phyloP scores from a whole-genome alignment of 129 eudicot genomes.

The Ambrosia artemisiifolia region DNA sequence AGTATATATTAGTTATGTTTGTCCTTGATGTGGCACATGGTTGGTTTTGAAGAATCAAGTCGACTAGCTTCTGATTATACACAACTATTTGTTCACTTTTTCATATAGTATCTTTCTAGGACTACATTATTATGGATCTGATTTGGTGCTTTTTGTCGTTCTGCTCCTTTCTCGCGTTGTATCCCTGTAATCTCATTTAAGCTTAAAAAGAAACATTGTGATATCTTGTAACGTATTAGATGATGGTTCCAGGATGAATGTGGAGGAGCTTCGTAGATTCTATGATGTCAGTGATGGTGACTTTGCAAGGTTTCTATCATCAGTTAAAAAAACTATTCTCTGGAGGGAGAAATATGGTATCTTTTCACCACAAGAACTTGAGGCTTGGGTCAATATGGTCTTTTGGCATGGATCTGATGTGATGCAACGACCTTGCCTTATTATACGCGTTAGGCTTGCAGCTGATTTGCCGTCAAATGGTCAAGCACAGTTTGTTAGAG shows the following conservation, averaged over 20 bases:
- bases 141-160: background rate
- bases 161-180: background rate
- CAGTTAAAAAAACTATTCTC: constrained; percentile 55
- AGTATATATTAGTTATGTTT: background rate
- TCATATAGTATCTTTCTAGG: background rate
- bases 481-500: constrained; percentile 51
- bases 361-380: constrained; percentile 58
- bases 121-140: background rate
- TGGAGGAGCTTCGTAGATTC: constrained; percentile 60
- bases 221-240: background rate
- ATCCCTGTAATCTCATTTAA: background rate
- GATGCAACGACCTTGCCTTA: constrained; percentile 51
- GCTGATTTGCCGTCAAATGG: constrained; percentile 36
- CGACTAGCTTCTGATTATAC: background rate
- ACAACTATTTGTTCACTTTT: background rate
- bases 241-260: constrained; percentile 46
- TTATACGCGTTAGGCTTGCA: constrained; percentile 57
- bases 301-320: constrained; percentile 42
- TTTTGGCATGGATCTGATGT: constrained; percentile 67
- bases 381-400: constrained; percentile 54
- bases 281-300: constrained; percentile 58
- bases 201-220: background rate
- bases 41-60: background rate
- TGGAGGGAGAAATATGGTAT: constrained; percentile 67
- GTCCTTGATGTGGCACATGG: constrained; percentile 14